These are phyloP conservation scores for Rhizophagus sp. DNA, from an alignment of 192 early-diverging fungal species.

Conservation along the genomic window DNA sequence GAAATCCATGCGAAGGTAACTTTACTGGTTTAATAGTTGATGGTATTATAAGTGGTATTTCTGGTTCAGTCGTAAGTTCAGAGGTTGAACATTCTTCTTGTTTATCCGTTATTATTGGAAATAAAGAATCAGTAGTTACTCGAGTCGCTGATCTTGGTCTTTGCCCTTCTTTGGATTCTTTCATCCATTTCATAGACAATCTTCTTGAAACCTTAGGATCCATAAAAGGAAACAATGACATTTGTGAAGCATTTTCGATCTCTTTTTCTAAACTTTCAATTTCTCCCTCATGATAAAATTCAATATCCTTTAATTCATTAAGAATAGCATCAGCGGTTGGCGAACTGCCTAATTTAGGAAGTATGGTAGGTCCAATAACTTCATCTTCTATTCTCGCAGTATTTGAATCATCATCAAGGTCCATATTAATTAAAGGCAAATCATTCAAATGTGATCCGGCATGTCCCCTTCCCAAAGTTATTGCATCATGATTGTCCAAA, in stretches of 20 bases:
- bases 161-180: slow-evolving; percentile 32
- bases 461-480: slow-evolving; percentile 42
- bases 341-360: slow-evolving; percentile 51
- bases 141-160: slow-evolving; percentile 32
- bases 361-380: slow-evolving; percentile 32
- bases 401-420: slow-evolving; percentile 28
- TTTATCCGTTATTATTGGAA: slow-evolving; percentile 34
- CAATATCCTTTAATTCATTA: slow-evolving; percentile 34
- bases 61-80: slow-evolving; percentile 1
- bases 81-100: slow-evolving; percentile 5
- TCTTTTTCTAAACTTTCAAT: slow-evolving; percentile 38
- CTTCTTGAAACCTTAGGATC: slow-evolving; percentile 48
- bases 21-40: slow-evolving; percentile 13
- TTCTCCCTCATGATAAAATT: slow-evolving; percentile 34
- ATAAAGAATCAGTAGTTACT: slow-evolving; percentile 34
- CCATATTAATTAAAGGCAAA: slow-evolving; percentile 47
- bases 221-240: slow-evolving; percentile 38
- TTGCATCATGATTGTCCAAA: slow-evolving; percentile 48
- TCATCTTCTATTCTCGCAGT: slow-evolving; percentile 22
- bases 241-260: slow-evolving; percentile 44
- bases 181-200: slow-evolving; percentile 57
- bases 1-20: not conserved
- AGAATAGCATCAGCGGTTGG: slow-evolving; percentile 34
- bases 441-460: slow-evolving; percentile 48
- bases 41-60: slow-evolving; percentile 31